A percentile compares a stretch with the other conserved stretches of the same genome.
Conservation (phyloP, 768 basidiomycete species). For the Lactarius akahatsu region DNA sequence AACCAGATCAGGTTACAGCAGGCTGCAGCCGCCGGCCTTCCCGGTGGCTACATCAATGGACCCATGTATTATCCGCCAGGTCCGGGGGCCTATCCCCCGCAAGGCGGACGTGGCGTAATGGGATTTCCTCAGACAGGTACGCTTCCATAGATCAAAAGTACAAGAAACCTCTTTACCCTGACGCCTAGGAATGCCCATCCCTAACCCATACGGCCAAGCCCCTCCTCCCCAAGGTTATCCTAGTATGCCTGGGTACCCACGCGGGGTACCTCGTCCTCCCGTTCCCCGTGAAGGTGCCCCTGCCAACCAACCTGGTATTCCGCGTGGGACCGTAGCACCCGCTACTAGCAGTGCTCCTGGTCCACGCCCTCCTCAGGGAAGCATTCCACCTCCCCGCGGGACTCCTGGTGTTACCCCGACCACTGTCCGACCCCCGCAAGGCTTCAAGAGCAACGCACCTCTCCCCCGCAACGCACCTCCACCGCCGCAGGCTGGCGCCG, state of each 20-base stretch:
- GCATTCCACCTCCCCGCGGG: conserved; percentile 48
- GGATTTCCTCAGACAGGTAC: conserved; percentile 83
- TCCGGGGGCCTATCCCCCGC: conserved; percentile 78
- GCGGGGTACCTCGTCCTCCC: conserved; percentile 61
- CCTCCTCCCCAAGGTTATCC: conserved; percentile 77
- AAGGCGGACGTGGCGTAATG: conserved; percentile 70
- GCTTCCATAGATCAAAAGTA: conserved; percentile 33
- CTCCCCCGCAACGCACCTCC: conserved; percentile 37
- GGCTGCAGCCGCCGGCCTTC: conserved; percentile 83
- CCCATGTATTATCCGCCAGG: conserved; percentile 85
- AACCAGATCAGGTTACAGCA: conserved; percentile 97
- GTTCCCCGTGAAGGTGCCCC: conserved; percentile 68
- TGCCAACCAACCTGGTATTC: conserved; percentile 45
- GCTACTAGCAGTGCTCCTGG: conserved; percentile 47
- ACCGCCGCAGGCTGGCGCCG: conserved; percentile 41
- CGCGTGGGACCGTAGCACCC: conserved; percentile 64
- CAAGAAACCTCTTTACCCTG: conserved; percentile 48
- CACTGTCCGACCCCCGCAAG: conserved; percentile 38
- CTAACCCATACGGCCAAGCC: conserved; percentile 66
- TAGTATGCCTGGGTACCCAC: conserved; percentile 65
- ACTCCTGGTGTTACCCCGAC: conserved; percentile 48
- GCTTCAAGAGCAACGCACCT: conserved; percentile 36
- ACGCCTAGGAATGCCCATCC: conserved; percentile 74
- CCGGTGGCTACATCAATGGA: conserved; percentile 77
- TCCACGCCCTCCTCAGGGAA: conserved; percentile 54